These are phyloP conservation scores for Arthrobotrys musiformis DNA, from an alignment of 2,329 filamentous ascomycete genomes.

Conservation along the genomic window DNA sequence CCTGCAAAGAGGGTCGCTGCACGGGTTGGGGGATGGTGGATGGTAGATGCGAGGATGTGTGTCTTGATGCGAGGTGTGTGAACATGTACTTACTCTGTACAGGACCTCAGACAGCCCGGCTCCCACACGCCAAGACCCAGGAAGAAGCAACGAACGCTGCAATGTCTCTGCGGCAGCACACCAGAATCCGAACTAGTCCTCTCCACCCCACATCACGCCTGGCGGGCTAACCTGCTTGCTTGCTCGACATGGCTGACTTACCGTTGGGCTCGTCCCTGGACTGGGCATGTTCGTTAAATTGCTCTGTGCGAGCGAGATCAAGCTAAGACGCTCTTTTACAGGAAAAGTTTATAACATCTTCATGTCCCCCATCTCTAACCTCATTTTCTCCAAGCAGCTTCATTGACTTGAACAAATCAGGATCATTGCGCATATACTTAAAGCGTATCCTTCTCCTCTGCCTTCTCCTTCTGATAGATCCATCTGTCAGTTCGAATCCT, in stretches of 20 bases:
- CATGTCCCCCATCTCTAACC: constrained; percentile 51
- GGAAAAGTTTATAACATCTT: constrained; percentile 54
- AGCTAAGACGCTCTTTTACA: constrained; percentile 40
- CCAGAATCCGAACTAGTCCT: neutral
- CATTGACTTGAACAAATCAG: constrained; percentile 50
- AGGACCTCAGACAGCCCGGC: neutral
- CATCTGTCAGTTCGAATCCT: neutral
- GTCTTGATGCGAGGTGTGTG: constrained; percentile 32
- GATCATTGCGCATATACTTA: constrained; percentile 24
- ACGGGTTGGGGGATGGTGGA: neutral
- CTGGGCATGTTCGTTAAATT: constrained; percentile 31
- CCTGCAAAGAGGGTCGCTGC: too few species aligned
- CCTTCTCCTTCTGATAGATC: constrained; percentile 5
- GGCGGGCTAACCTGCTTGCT: constrained; percentile 17
- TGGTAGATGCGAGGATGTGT: constrained; percentile 22
- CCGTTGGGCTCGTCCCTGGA: constrained; percentile 18
- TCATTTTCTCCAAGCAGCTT: constrained; percentile 46
- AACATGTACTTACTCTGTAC: too few species aligned
- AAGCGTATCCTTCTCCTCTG: neutral
- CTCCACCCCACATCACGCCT: constrained; percentile 21
- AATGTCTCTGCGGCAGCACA: constrained; percentile 44
- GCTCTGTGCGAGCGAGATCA: constrained; percentile 9
- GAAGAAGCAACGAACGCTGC: constrained; percentile 18
- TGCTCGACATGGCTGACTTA: constrained; percentile 29
- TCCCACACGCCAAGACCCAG: constrained; percentile 24